Evolutionary conservation across 805 yeast genomes (phyloP).

Genomic region (Isabelozyma pseudorhagii): DNA sequence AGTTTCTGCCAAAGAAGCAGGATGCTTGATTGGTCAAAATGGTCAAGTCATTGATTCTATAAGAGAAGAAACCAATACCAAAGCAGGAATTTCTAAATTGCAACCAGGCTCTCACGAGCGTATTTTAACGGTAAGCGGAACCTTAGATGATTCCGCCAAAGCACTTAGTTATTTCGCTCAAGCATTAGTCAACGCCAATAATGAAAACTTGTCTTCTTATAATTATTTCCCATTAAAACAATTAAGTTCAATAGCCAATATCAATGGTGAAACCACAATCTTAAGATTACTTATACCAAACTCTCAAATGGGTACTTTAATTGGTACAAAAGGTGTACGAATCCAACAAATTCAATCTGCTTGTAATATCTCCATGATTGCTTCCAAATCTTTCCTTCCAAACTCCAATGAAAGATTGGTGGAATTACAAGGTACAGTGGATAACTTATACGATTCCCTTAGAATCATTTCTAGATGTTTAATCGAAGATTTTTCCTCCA

Average conservation of each 20-base stretch:
- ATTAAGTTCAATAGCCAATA: slow-evolving; percentile 49
- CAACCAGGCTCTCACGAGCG: slow-evolving; percentile 80
- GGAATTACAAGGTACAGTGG: slow-evolving; percentile 79
- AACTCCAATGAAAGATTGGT: slow-evolving; percentile 83
- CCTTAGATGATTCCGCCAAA: slow-evolving; percentile 61
- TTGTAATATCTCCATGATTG: slow-evolving; percentile 75
- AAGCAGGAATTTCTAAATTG: slow-evolving; percentile 83
- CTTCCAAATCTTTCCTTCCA: slow-evolving; percentile 78
- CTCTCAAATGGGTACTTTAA: slow-evolving; percentile 82
- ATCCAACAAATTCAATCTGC: slow-evolving; percentile 75
- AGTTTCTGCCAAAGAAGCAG: slow-evolving; percentile 83
- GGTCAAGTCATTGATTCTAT: slow-evolving; percentile 76
- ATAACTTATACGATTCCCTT: slow-evolving; percentile 54
- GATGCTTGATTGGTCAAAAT: slow-evolving; percentile 82
- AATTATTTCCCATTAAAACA: slow-evolving; percentile 60
- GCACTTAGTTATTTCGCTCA: slow-evolving; percentile 71
- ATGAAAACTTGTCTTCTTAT: slow-evolving; percentile 34
- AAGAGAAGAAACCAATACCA: slow-evolving; percentile 71
- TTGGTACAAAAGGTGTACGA: slow-evolving; percentile 78
- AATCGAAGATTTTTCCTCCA: slow-evolving; percentile 68
- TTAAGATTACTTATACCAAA: slow-evolving; percentile 77
- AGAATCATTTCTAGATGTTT: slow-evolving; percentile 65
- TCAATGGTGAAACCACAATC: slow-evolving; percentile 50
- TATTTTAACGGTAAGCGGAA: slow-evolving; percentile 75
- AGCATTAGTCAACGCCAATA: slow-evolving; percentile 49